Conservation (phyloP, 768 basidiomycete genomes). For the Russula sp. region DNA sequence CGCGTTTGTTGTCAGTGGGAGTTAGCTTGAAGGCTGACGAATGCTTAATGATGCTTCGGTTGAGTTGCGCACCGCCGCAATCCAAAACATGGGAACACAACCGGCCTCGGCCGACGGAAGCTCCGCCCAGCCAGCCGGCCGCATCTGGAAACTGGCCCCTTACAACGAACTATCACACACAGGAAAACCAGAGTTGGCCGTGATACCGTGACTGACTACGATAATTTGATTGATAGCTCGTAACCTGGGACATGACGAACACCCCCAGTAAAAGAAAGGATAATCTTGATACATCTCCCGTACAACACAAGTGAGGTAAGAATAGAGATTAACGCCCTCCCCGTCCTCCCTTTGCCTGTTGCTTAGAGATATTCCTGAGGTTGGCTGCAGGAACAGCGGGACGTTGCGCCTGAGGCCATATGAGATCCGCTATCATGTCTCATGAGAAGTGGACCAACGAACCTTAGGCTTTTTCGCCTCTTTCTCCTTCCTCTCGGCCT, state of each 20-base stretch:
- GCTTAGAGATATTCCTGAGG: conserved; percentile 82
- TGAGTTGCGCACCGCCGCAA: not conserved
- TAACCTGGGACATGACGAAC: not conserved
- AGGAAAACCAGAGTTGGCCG: too few species aligned
- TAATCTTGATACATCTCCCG: conserved; percentile 13
- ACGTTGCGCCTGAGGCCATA: conserved; percentile 39
- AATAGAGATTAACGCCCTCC: conserved; percentile 49
- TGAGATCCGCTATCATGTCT: not conserved
- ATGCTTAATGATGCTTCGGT: not conserved
- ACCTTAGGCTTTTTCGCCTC: conserved; percentile 87
- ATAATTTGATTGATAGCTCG: not conserved
- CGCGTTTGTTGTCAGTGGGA: conserved; percentile 5
- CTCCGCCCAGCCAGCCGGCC: not conserved
- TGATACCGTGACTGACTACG: too few species aligned
- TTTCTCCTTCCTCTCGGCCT: conserved; percentile 95
- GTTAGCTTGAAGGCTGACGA: conserved; percentile 6
- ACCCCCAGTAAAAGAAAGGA: not conserved
- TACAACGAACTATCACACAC: too few species aligned
- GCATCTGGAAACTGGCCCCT: not conserved
- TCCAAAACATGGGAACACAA: not conserved
- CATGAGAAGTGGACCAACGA: conserved; percentile 22
- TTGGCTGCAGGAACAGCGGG: conserved; percentile 48
- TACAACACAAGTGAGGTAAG: conserved; percentile 7
- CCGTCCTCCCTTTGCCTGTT: conserved; percentile 92
- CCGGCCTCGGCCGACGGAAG: conserved; percentile 9